Percentiles rank a stretch among this genome's conserved stretches.
These are phyloP conservation scores for Penicillium mononematosum DNA, from an alignment of 495 filamentous ascomycete species.

Conservation along the genomic window DNA sequence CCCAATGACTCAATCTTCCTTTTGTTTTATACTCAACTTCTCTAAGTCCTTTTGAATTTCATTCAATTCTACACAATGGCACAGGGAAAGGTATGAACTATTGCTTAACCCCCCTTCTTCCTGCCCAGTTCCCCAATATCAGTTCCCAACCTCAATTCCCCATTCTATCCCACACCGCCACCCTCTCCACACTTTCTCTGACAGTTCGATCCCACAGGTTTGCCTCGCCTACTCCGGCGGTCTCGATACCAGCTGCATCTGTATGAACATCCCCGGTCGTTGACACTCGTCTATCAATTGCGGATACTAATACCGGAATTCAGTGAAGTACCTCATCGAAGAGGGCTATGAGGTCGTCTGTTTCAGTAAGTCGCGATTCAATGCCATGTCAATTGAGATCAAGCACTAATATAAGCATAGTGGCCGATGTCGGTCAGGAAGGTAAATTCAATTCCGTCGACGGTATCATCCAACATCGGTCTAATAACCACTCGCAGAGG, in stretches of 20 bases:
- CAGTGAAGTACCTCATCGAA: conserved; percentile 64
- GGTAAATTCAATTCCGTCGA: conserved; percentile 26
- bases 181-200: conserved; percentile 14
- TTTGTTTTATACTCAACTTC: conserved; percentile 19
- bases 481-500: conserved; percentile 39
- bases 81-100: conserved; percentile 29
- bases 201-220: conserved; percentile 31
- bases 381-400: not conserved
- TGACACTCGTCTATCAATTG: conserved; percentile 6
- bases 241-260: conserved; percentile 66
- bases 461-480: not conserved
- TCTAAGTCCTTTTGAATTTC: conserved; percentile 11
- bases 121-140: not conserved
- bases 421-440: conserved; percentile 65
- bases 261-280: conserved; percentile 27
- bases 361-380: conserved; percentile 49
- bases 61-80: conserved; percentile 26
- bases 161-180: conserved; percentile 24
- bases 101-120: conserved; percentile 4
- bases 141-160: not conserved
- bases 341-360: conserved; percentile 67
- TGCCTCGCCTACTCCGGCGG: conserved; percentile 49
- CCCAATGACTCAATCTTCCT: conserved; percentile 34
- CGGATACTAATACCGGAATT: conserved; percentile 18
- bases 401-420: conserved; percentile 25